Percentiles rank a stretch among this genome's conserved stretches.
These are phyloP conservation scores for Lactarius vividus DNA, from an alignment of 768 basidiomycete species.

Conservation along the genomic window DNA sequence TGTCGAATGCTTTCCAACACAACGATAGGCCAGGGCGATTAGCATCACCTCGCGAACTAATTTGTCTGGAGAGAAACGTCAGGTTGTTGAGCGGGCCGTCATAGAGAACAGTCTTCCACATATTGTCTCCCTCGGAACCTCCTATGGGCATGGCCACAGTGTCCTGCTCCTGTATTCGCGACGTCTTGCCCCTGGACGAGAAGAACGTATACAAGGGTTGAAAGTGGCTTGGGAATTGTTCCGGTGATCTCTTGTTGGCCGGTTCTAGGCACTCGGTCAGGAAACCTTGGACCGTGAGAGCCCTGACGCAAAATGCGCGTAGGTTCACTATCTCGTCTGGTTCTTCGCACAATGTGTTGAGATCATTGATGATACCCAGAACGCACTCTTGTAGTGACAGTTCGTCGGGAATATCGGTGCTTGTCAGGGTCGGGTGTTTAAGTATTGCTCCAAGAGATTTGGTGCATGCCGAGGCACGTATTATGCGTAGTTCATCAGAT, in stretches of 20 bases:
- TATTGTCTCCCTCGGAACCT: too few species aligned
- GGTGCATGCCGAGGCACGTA: constrained; percentile 3
- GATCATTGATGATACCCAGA: background rate
- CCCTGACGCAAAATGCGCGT: constrained; percentile 9
- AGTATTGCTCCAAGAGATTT: constrained; percentile 10
- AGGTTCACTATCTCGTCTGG: background rate
- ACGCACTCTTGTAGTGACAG: background rate
- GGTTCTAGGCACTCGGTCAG: too few species aligned
- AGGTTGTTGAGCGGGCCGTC: constrained; percentile 15
- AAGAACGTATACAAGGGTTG: constrained; percentile 1
- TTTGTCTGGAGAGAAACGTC: background rate
- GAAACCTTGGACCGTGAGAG: constrained; percentile 8
- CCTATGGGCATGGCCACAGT: too few species aligned
- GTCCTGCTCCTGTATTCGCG: background rate
- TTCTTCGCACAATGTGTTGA: background rate
- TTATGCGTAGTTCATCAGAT: background rate
- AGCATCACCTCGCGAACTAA: background rate
- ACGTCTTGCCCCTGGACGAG: background rate
- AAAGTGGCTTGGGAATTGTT: background rate
- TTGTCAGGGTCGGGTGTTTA: background rate
- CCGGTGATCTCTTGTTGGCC: too few species aligned
- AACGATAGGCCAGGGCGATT: background rate
- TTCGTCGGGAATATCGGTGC: too few species aligned
- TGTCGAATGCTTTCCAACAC: constrained; percentile 16
- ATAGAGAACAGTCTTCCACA: background rate